Percentiles rank a stretch among this genome's conserved stretches.
These are phyloP conservation scores for Shiraia bambusicola DNA, from an alignment of 2,329 filamentous ascomycete genomes.

Conservation along the genomic window DNA sequence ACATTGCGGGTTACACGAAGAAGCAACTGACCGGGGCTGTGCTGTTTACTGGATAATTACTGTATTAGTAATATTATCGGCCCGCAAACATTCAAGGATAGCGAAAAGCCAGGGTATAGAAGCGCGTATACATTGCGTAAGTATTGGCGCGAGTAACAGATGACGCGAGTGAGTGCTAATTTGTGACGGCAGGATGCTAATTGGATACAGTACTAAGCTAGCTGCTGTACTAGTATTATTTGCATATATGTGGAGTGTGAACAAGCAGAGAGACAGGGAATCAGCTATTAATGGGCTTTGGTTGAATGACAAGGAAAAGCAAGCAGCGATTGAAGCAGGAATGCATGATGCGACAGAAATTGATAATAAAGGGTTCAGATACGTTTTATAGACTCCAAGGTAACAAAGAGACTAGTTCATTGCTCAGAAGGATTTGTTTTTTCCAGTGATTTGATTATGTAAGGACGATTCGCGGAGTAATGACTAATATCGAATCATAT, in stretches of 20 bases:
- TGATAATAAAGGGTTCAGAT: constrained; percentile 49
- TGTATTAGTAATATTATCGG: constrained; percentile 46
- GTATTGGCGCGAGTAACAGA: background rate
- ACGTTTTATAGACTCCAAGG: constrained; percentile 38
- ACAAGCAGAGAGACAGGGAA: constrained; percentile 35
- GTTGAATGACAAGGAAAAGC: constrained; percentile 39
- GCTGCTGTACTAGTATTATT: constrained; percentile 40
- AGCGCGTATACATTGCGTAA: constrained; percentile 16
- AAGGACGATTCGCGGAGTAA: no score
- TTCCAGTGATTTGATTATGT: no score
- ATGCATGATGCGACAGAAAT: constrained; percentile 48
- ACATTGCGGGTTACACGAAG: constrained; percentile 43
- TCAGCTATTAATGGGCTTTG: constrained; percentile 18
- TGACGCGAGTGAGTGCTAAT: background rate
- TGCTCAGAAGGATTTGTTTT: no score
- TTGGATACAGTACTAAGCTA: constrained; percentile 45
- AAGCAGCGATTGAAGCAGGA: constrained; percentile 39
- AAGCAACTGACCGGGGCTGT: constrained; percentile 59
- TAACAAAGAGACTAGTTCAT: no score
- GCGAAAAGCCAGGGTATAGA: constrained; percentile 40
- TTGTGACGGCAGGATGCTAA: constrained; percentile 27
- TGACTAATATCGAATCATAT: no score
- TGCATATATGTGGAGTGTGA: constrained; percentile 41
- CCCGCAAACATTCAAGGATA: constrained; percentile 45
- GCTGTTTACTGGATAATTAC: constrained; percentile 47